Evolutionary conservation across 345 rosid species (phyloP), one percentile per base, ranked within the genome.

Genomic region (Bruguiera sexangula): DNA sequence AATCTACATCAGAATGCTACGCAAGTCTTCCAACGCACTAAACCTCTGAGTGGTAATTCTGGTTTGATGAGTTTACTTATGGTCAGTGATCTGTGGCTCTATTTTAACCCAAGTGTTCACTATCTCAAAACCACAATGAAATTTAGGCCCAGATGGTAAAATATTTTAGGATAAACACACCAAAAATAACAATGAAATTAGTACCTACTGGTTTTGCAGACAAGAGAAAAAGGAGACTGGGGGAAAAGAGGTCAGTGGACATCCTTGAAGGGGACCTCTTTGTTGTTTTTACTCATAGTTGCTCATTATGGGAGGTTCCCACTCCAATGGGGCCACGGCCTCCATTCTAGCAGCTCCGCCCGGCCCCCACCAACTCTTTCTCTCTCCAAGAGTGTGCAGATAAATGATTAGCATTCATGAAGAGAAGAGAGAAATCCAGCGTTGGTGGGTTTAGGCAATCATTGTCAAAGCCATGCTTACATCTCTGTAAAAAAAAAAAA

Each of bases 391-490:
- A 21, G 65, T 67, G 51, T 62, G 60, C 9, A n/a, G 55, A 53
- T 63, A 46, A 50, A 39, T 78, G 66, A 75, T 78, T 78, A 34
- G 48, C 73, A 72, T 64, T 75, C 73, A 75, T 75, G 69, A 68
- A 62, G 70, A 69, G 64, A 46, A 51, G 66, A 43, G 6, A 29
- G 58, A n/a, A 66, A 64, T 73, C 71, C 54, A 27, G 26, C 20
- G 30, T 13, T 65, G 43, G 72, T 69, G 50, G 80, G 74, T 58
- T 66, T 62, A 24, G 53, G 80, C 80, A 66, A 79, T 82, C 68
- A 82, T 82, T 77, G 66, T 69, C 69, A 43, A 27, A 9, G 63
- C 73, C 79, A 79, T 69, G 75, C 85, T 32, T 52, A 71, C 69
- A 58, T 63, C 69, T 30, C 58, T 54, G 60, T 62, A 36, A 58